Evolutionary conservation across 495 filamentous ascomycete genomes (phyloP), one percentile per base, ranked within the genome.

Genomic region (Thermothielavioides terrestris): DNA sequence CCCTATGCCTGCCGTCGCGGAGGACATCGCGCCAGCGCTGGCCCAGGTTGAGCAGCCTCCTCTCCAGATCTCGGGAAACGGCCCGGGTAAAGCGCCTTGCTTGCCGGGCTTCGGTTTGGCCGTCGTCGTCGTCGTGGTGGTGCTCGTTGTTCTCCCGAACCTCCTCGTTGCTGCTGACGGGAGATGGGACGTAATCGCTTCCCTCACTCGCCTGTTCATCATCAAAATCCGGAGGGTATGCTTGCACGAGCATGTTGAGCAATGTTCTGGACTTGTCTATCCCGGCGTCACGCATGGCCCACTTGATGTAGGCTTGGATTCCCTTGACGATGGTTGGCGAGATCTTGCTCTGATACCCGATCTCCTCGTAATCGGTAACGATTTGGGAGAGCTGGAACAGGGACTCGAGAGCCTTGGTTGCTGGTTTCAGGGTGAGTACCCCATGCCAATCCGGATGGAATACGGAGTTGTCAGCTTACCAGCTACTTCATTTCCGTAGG

Each of bases 381-480:
- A 27, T 53, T 17, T 63, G 59, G 22, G 61, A 58, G n/a, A 64
- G 52, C 23, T 56, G 50, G 42, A 66, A 65, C 10, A 66, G 41
- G 3, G 34, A 36, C 41, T 66, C 64, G 7, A 66, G 55, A 1
- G 64, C 64, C 27, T 65, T 62, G 18, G 46, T 39, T 8, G 59
- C 64, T 66, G 28, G n/a, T 14, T n/a, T 11, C 21, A 18, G 21
- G 22, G 49, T 57, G 25, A 59, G 54, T 6, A 23, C 10, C 2
- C 20, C 17, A 2, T 20, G 25, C 6, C 14, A 4, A 25, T 9
- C 0, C 7, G 12, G 6, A 3, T 10, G 9, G 22, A 47, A 38
- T 5, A 18, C 15, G 8, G 10, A 14, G 4, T 7, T 17, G 12
- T 15, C 11, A 14, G 54, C 53, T 37, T 55, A 63, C 64, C 62